Evolutionary conservation across 306 rosid species (phyloP), one percentile per base, ranked within the genome.

Genomic region (Gastrolobium villosum): DNA sequence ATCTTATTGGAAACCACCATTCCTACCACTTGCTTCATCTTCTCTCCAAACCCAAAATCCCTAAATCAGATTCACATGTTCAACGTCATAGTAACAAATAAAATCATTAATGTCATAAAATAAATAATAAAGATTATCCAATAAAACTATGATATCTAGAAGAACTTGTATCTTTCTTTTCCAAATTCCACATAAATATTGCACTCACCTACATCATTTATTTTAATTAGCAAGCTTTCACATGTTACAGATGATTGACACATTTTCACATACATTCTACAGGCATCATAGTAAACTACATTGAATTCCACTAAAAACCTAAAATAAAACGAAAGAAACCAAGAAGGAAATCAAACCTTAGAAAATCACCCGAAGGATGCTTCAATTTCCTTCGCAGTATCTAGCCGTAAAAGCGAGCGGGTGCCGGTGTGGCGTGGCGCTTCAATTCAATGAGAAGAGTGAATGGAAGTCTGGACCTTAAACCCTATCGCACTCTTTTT

Each of bases 1-100:
- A 94, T 94, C 85, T 94, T 94, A 88, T 94, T 94, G 5, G 98
- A 94, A 26, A 94, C 92, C 75, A 94, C 98, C 88, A 79, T 90
- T 28, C 97, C 98, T 54, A 94, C 88, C 49, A 94, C 94, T 55
- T 83, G 86, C 94, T 92, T 94, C 98, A 94, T 94, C 85, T 82
- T 79, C 39, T 63, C 32, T 37, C 57, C 40, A 43, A 72, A 59
- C 74, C 70, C 10, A 63, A 46, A 81, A 66, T 8, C 66, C 83
- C 73, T 75, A 65, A 30, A 35, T 61, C 83, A 73, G 57, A 67
- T 81, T 68, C 48, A 49, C 32, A 13, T 48, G 45, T 49, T 39
- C 34, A 52, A 50, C 62, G 59, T 15, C 13, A 49, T 49, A n/a
- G 39, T 44, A 43, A 36, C 36, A 31, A 48, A 77, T n/a, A 60